These are phyloP conservation scores for Fraxinus anomala DNA, from an alignment of 257 asterid genomes.

Conservation along the genomic window DNA sequence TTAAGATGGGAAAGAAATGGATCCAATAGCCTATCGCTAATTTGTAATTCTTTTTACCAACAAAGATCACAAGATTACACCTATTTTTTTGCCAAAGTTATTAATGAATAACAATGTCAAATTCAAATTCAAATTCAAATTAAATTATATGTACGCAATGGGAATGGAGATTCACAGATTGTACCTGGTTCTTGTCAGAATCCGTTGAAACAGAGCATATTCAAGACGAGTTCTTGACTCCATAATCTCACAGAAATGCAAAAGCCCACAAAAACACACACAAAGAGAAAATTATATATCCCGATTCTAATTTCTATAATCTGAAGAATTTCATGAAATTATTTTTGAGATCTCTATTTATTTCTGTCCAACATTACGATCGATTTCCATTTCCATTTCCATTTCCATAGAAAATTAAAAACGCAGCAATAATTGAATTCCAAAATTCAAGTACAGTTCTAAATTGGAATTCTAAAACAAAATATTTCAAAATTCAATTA, in stretches of 20 bases:
- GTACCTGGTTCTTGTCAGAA: constrained; percentile 86
- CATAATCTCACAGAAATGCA: constrained; percentile 31
- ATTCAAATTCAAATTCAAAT: constrained; percentile 9
- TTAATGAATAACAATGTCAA: constrained; percentile 13
- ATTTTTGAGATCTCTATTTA: not conserved
- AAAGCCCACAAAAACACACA: constrained; percentile 16
- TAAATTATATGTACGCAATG: not conserved
- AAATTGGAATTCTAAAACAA: not conserved
- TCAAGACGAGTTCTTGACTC: constrained; percentile 63
- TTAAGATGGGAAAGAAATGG: constrained; percentile 45
- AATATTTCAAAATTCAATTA: not conserved
- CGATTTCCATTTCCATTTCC: not conserved
- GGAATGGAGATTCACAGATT: not conserved
- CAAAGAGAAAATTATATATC: constrained; percentile 2
- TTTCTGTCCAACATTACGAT: not conserved
- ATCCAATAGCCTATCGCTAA: constrained; percentile 58
- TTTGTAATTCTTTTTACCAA: constrained; percentile 70
- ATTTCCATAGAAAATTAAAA: not conserved
- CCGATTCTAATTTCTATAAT: constrained; percentile 23
- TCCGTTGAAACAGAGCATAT: constrained; percentile 70
- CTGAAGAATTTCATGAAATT: constrained; percentile 32
- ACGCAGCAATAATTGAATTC: not conserved
- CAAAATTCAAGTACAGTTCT: not conserved
- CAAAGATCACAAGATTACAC: constrained; percentile 75
- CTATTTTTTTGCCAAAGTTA: constrained; percentile 31